phyloP scores from a whole-genome alignment of 2,329 filamentous ascomycete species.

The Bipolaris bicolor region DNA sequence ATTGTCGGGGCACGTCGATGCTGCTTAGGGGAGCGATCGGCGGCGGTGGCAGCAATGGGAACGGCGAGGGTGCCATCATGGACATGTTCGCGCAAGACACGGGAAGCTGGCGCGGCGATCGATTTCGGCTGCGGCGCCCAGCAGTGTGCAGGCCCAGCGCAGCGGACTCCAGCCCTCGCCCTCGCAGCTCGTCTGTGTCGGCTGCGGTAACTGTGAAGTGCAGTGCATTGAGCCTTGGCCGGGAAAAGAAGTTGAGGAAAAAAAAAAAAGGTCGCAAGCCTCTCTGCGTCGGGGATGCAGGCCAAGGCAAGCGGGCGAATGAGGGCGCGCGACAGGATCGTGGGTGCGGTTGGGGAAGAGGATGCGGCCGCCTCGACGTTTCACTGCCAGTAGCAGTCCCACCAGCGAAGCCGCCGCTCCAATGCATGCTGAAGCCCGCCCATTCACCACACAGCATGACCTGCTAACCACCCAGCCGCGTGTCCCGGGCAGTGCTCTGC shows the following conservation, averaged over 20 bases:
- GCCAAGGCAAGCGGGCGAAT: not conserved
- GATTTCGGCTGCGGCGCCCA: conserved; percentile 10
- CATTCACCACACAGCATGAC: not conserved
- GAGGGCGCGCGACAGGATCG: not conserved
- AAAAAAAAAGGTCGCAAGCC: not conserved
- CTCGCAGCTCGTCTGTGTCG: too few relatives aligned
- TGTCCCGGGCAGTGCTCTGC: not conserved
- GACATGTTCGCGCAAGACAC: conserved; percentile 6
- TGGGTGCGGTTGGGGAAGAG: not conserved
- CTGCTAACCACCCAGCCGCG: too few relatives aligned
- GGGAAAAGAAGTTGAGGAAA: not conserved
- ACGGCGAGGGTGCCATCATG: not conserved
- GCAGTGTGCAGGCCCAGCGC: not conserved
- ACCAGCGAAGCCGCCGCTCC: not conserved
- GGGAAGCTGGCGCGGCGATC: conserved; percentile 12
- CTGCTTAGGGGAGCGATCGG: conserved; percentile 11
- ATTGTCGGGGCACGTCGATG: not conserved
- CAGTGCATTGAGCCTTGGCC: not conserved
- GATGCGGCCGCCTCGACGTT: conserved; percentile 10
- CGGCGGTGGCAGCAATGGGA: conserved; percentile 1
- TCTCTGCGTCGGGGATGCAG: not conserved
- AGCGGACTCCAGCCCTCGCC: not conserved
- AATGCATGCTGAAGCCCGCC: conserved; percentile 8
- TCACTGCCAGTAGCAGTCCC: conserved; percentile 9
- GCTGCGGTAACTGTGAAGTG: not conserved